A percentile compares a stretch with the other conserved stretches of the same genome.
Conservation (phyloP, 108 stramenopile genomes). For the Cyclotella cryptica region DNA sequence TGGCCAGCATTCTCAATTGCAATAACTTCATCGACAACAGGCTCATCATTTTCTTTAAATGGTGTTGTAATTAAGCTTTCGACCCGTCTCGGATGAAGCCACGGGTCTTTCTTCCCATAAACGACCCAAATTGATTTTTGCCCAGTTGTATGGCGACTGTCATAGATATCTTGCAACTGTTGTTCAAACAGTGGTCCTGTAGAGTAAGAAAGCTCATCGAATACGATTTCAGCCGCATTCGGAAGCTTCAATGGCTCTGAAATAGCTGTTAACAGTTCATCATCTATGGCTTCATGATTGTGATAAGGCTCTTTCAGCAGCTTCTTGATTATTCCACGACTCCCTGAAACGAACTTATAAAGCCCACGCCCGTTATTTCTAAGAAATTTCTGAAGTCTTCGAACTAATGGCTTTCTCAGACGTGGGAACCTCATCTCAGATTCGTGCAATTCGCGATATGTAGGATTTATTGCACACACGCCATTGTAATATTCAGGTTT, state of each 20-base stretch:
- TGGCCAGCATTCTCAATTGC: constrained; percentile 58
- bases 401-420: constrained; percentile 42
- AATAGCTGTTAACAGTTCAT: constrained; percentile 52
- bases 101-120: constrained; percentile 67
- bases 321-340: constrained; percentile 47
- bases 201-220: constrained; percentile 65
- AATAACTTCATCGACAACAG: constrained; percentile 49
- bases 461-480: constrained; percentile 33
- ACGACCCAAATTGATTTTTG: constrained; percentile 33
- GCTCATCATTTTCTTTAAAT: constrained; percentile 13
- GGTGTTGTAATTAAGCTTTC: constrained; percentile 39
- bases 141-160: background rate
- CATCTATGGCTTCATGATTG: constrained; percentile 53
- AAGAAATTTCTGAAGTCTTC: constrained; percentile 44
- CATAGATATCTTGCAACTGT: constrained; percentile 46
- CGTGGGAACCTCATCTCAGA: constrained; percentile 44
- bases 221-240: constrained; percentile 58
- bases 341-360: constrained; percentile 49
- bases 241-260: constrained; percentile 53
- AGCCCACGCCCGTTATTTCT: constrained; percentile 55
- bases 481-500: constrained; percentile 43
- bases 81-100: constrained; percentile 60
- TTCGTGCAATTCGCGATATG: constrained; percentile 57
- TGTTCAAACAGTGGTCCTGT: constrained; percentile 72
- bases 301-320: constrained; percentile 59